Conservation (phyloP, 192 early-diverging fungal genomes). For the Oehlia diaphana region DNA sequence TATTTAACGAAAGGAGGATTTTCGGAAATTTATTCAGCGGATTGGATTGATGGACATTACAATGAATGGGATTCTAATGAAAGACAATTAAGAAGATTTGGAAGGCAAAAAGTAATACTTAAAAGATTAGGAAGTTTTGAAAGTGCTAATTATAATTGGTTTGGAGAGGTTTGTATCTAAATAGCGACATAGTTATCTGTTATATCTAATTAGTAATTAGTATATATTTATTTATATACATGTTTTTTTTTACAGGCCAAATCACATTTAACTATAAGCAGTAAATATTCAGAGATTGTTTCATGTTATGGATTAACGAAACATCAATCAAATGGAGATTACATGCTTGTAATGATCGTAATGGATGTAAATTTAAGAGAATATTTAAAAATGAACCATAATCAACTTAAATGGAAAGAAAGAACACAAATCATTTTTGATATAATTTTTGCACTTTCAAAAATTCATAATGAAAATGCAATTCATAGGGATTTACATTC, state of each 20-base stretch:
- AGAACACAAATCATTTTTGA: neutral
- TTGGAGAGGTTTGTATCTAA: neutral
- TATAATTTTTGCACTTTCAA: neutral
- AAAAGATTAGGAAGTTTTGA: neutral
- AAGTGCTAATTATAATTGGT: neutral
- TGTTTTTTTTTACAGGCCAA: neutral
- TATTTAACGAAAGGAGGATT: slow-evolving; percentile 11
- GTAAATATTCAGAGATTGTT: neutral
- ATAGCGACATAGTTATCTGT: neutral
- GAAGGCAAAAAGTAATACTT: neutral
- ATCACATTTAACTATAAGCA: neutral
- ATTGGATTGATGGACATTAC: neutral
- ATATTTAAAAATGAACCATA: neutral
- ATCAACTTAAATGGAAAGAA: neutral
- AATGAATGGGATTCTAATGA: neutral
- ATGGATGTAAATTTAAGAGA: neutral
- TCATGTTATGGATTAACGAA: neutral
- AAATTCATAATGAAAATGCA: neutral
- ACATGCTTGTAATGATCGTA: neutral
- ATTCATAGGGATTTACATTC: slow-evolving; percentile 3
- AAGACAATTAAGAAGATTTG: neutral
- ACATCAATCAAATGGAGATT: neutral
- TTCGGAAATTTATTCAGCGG: neutral
- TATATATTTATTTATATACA: neutral
- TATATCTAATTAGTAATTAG: neutral